A percentile compares a stretch with the other conserved stretches of the same genome.
These are phyloP conservation scores for Akanthomyces uredinophilus DNA, from an alignment of 2,329 filamentous ascomycete genomes.

Conservation along the genomic window DNA sequence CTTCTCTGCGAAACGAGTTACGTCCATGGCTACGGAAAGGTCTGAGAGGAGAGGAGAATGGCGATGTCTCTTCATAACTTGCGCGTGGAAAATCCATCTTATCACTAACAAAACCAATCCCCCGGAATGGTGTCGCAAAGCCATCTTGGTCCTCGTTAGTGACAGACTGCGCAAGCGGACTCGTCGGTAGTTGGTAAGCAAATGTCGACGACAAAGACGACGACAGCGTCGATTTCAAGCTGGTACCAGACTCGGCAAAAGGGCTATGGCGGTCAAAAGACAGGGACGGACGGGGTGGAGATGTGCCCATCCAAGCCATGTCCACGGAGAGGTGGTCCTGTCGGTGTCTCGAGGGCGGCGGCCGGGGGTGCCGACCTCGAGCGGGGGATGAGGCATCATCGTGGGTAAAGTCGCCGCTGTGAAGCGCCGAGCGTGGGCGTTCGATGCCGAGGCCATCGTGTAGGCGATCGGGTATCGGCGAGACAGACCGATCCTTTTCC, in stretches of 20 bases:
- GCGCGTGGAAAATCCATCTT: slow-evolving; percentile 45
- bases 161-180: slow-evolving; percentile 82
- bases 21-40: slow-evolving; percentile 19
- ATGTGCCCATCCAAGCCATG: slow-evolving; percentile 48
- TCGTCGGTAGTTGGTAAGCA: slow-evolving; percentile 81
- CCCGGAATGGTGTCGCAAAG: slow-evolving; percentile 49
- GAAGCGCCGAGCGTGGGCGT: slow-evolving; percentile 71
- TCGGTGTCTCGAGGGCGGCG: slow-evolving; percentile 18
- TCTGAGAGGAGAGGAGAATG: slow-evolving; percentile 32
- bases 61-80: slow-evolving; percentile 58
- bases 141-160: slow-evolving; percentile 67
- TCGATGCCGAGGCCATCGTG: slow-evolving; percentile 63
- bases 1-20: slow-evolving; percentile 50
- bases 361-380: slow-evolving; percentile 17
- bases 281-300: slow-evolving; percentile 48
- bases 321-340: slow-evolving; percentile 19
- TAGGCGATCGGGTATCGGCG: slow-evolving; percentile 35
- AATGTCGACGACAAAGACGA: slow-evolving; percentile 76
- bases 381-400: slow-evolving; percentile 20
- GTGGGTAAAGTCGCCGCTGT: slow-evolving; percentile 61
- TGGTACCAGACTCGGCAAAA: slow-evolving; percentile 29
- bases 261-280: slow-evolving; percentile 35
- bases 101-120: slow-evolving; percentile 42
- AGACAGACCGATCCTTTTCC: slow-evolving; percentile 32
- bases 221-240: slow-evolving; percentile 47